Evolutionary conservation across 2,329 filamentous ascomycete genomes (phyloP).

Genomic region (Nigrospora oryzae): DNA sequence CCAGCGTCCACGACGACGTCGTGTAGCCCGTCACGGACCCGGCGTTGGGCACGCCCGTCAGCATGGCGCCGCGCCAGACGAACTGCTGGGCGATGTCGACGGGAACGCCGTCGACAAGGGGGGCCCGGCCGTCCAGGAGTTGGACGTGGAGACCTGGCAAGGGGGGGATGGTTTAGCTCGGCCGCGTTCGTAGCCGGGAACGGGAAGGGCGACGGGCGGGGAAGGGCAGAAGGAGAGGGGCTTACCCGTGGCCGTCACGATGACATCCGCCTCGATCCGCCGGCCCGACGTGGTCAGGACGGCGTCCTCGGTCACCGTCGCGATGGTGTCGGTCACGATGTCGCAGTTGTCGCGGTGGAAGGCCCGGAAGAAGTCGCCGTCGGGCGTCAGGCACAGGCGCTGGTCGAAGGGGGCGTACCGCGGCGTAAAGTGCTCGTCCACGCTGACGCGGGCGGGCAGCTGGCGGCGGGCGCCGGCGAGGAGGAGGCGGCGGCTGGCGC

Average conservation of each 20-base stretch:
- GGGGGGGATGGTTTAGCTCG: background rate
- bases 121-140: constrained; percentile 41
- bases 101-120: constrained; percentile 40
- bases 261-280: constrained; percentile 46
- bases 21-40: constrained; percentile 52
- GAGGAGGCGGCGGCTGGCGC: constrained; percentile 29
- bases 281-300: constrained; percentile 27
- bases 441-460: constrained; percentile 37
- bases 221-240: constrained; percentile 19
- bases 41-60: constrained; percentile 54
- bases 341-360: constrained; percentile 28
- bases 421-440: constrained; percentile 46
- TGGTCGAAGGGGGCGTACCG: constrained; percentile 58
- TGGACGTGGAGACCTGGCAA: constrained; percentile 33
- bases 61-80: constrained; percentile 52
- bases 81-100: constrained; percentile 35
- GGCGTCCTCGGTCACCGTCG: constrained; percentile 29
- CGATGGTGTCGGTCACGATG: constrained; percentile 37
- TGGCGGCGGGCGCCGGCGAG: constrained; percentile 24
- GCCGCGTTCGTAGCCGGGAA: too few species aligned
- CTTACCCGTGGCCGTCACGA: constrained; percentile 57
- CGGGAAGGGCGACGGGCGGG: too few species aligned
- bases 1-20: constrained; percentile 54
- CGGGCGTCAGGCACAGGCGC: constrained; percentile 50
- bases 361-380: constrained; percentile 36